Percentiles rank a stretch among this genome's conserved stretches.
Conservation (phyloP, 495 filamentous ascomycete species). For the Polyplosphaeria fusca region DNA sequence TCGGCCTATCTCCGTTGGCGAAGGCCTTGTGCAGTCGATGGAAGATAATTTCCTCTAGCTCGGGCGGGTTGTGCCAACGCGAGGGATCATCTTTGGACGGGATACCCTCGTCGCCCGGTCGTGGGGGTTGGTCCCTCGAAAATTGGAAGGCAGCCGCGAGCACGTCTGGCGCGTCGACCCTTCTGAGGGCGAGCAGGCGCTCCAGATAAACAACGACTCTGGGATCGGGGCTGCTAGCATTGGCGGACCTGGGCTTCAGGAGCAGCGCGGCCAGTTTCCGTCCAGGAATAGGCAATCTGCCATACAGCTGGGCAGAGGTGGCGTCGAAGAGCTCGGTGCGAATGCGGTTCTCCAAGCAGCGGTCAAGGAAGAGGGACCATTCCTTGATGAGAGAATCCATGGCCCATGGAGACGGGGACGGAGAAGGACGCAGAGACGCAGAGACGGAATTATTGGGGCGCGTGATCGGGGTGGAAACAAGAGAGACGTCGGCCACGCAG, state of each 20-base stretch:
- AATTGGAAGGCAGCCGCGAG: slow-evolving; percentile 58
- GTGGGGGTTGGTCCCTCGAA: slow-evolving; percentile 49
- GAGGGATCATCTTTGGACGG: slow-evolving; percentile 14
- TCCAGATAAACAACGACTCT: slow-evolving; percentile 63
- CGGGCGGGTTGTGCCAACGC: slow-evolving; percentile 29
- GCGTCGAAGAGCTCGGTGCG: slow-evolving; percentile 47
- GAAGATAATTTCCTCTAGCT: slow-evolving; percentile 53
- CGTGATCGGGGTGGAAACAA: slow-evolving; percentile 16
- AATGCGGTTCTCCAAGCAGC: slow-evolving; percentile 48
- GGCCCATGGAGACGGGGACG: slow-evolving; percentile 1
- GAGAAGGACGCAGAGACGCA: slow-evolving; percentile 7
- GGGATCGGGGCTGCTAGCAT: slow-evolving; percentile 57
- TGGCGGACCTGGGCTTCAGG: slow-evolving; percentile 51
- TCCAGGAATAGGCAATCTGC: slow-evolving; percentile 47
- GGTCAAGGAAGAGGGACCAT: slow-evolving; percentile 50
- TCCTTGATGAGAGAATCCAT: slow-evolving; percentile 34
- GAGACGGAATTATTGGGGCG: slow-evolving; percentile 22
- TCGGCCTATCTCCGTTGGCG: slow-evolving; percentile 38
- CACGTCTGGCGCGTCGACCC: slow-evolving; percentile 55
- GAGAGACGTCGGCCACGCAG: not conserved
- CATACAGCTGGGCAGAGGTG: slow-evolving; percentile 40
- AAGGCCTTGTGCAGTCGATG: slow-evolving; percentile 51
- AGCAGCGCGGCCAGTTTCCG: slow-evolving; percentile 56
- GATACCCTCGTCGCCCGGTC: slow-evolving; percentile 4
- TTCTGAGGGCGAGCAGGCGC: slow-evolving; percentile 52